Percentiles rank a stretch among this genome's conserved stretches.
Conservation (phyloP, 2,329 filamentous ascomycete species). For the Colletotrichum limetticola region DNA sequence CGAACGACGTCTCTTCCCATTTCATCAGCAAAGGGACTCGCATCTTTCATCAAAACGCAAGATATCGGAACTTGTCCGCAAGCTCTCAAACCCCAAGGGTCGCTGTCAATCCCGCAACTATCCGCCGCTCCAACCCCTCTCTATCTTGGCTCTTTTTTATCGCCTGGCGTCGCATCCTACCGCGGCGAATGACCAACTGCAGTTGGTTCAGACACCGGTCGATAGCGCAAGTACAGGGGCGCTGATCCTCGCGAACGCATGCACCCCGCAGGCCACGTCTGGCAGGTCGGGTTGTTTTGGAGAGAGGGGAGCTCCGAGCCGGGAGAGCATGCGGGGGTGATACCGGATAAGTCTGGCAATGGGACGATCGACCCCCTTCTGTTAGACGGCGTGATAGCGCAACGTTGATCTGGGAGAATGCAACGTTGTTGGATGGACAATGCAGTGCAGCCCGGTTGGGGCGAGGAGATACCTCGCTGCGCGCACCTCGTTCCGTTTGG, state of each 20-base stretch:
- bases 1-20: background rate
- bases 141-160: background rate
- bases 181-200: constrained; percentile 22
- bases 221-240: constrained; percentile 24
- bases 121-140: constrained; percentile 1
- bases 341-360: constrained; percentile 5
- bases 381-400: constrained; percentile 14
- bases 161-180: background rate
- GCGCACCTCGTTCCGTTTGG: background rate
- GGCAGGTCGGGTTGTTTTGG: constrained; percentile 15
- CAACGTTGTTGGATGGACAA: constrained; percentile 25
- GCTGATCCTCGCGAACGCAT: constrained; percentile 19
- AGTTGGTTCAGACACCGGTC: constrained; percentile 3
- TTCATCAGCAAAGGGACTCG: background rate
- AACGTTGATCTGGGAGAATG: constrained; percentile 22
- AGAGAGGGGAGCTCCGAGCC: background rate
- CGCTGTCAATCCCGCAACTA: background rate
- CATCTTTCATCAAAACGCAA: background rate
- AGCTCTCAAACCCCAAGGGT: background rate
- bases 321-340: constrained; percentile 18
- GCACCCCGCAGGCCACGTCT: constrained; percentile 27
- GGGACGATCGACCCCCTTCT: constrained; percentile 15
- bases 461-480: constrained; percentile 3
- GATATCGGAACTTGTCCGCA: background rate
- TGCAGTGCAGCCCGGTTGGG: background rate